Evolutionary conservation across 305 asterid species (phyloP).

Genomic region (Solanum chacoense): DNA sequence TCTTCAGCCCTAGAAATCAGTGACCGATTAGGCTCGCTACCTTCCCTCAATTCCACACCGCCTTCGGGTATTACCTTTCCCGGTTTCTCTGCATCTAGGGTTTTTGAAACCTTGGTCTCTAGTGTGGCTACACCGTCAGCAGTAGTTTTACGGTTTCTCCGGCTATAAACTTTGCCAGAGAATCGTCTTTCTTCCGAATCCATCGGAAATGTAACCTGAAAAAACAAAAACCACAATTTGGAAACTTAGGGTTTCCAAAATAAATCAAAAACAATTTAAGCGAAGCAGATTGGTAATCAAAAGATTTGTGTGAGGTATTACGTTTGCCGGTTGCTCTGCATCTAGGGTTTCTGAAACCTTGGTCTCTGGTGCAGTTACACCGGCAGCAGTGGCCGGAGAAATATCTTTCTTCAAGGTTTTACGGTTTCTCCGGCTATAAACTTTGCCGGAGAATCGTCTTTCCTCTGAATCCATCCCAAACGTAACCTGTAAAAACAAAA

Average conservation of each 20-base stretch:
- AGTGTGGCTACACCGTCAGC: neutral
- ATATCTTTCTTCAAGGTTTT: neutral
- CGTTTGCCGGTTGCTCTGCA: neutral
- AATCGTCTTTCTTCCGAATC: neutral
- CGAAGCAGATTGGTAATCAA: neutral
- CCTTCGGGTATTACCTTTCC: neutral
- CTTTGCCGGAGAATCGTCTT: neutral
- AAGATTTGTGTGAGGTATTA: neutral
- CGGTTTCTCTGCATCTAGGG: too few species aligned
- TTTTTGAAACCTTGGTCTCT: neutral
- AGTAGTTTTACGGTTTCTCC: neutral
- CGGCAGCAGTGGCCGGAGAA: neutral
- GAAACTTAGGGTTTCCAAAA: neutral
- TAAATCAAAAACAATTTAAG: neutral
- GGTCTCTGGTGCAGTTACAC: neutral
- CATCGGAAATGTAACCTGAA: neutral
- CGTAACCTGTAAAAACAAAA: neutral
- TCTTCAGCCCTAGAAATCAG: slow-evolving; percentile 13
- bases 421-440: neutral
- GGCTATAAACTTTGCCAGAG: neutral
- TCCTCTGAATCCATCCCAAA: neutral
- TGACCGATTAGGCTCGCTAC: neutral
- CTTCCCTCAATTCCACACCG: neutral
- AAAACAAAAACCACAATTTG: neutral
- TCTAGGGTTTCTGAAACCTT: neutral